phyloP scores from a whole-genome alignment of 768 basidiomycete species.

The Boletus barrowsii region DNA sequence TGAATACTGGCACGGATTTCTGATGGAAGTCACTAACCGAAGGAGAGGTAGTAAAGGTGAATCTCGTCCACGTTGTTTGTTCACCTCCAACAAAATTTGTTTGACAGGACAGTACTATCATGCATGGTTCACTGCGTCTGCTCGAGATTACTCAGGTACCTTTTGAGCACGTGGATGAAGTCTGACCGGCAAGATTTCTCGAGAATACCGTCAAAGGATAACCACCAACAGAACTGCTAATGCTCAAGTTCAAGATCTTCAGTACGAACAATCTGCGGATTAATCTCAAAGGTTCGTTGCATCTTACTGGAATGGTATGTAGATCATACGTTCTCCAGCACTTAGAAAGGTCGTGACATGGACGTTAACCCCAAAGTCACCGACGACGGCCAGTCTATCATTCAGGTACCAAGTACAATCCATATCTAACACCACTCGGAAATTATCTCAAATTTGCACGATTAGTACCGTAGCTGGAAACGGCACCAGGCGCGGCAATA shows the following conservation, averaged over 20 bases:
- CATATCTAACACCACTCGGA: not conserved
- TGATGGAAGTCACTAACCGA: constrained; percentile 97
- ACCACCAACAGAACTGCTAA: constrained; percentile 28
- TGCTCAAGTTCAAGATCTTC: constrained; percentile 92
- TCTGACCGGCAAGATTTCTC: constrained; percentile 34
- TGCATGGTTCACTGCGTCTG: constrained; percentile 41
- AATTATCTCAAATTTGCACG: constrained; percentile 1
- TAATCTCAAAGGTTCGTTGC: constrained; percentile 62
- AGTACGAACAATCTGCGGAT: constrained; percentile 85
- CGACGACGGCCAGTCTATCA: constrained; percentile 82
- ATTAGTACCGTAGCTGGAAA: constrained; percentile 61
- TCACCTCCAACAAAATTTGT: not conserved
- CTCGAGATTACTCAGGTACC: constrained; percentile 12
- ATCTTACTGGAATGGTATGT: not conserved
- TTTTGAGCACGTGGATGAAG: constrained; percentile 9
- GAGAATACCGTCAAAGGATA: not conserved
- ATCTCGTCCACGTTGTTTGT: not conserved
- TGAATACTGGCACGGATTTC: constrained; percentile 74
- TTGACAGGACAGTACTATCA: constrained; percentile 74
- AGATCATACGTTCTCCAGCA: constrained; percentile 40
- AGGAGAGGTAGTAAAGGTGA: constrained; percentile 62
- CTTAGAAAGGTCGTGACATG: constrained; percentile 93
- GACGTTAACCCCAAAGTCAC: constrained; percentile 88
- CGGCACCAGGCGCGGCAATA: constrained; percentile 90
- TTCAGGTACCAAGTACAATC: constrained; percentile 64